These are phyloP conservation scores for Aspergillus texensis DNA, from an alignment of 2,329 filamentous ascomycete genomes.

Conservation along the genomic window DNA sequence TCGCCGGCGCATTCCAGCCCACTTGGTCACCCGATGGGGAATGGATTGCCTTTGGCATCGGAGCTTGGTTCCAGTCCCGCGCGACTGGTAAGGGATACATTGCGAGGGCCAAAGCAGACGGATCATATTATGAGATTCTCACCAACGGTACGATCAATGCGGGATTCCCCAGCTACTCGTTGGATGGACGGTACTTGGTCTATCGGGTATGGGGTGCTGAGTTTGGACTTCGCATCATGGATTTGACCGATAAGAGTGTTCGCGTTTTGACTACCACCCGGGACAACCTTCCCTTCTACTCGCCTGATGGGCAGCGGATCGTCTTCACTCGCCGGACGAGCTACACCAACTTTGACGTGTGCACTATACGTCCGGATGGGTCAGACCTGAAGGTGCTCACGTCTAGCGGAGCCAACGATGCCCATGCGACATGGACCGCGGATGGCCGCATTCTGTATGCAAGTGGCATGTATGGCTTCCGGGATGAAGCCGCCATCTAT, in stretches of 20 bases:
- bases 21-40: slow-evolving; percentile 42
- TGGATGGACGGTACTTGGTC: slow-evolving; percentile 40
- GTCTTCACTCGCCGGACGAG: slow-evolving; percentile 43
- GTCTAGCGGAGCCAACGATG: slow-evolving; percentile 44
- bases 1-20: slow-evolving; percentile 46
- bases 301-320: slow-evolving; percentile 42
- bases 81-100: slow-evolving; percentile 26
- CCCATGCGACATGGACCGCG: slow-evolving; percentile 48
- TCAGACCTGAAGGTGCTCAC: slow-evolving; percentile 39
- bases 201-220: slow-evolving; percentile 38
- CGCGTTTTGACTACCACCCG: slow-evolving; percentile 38
- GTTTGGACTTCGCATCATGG: slow-evolving; percentile 37
- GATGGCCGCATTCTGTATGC: slow-evolving; percentile 48
- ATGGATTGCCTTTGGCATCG: slow-evolving; percentile 44
- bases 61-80: slow-evolving; percentile 45
- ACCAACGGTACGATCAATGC: slow-evolving; percentile 40
- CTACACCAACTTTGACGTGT: slow-evolving; percentile 43
- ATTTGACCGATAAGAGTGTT: slow-evolving; percentile 30
- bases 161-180: slow-evolving; percentile 46
- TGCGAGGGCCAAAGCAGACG: slow-evolving; percentile 28
- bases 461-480: slow-evolving; percentile 49
- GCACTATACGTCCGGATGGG: slow-evolving; percentile 47
- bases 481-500: slow-evolving; percentile 45
- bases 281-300: slow-evolving; percentile 46
- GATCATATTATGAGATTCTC: slow-evolving; percentile 32